These are phyloP conservation scores for Oxytropis ochrocephala DNA, from an alignment of 306 rosid genomes.

Conservation along the genomic window DNA sequence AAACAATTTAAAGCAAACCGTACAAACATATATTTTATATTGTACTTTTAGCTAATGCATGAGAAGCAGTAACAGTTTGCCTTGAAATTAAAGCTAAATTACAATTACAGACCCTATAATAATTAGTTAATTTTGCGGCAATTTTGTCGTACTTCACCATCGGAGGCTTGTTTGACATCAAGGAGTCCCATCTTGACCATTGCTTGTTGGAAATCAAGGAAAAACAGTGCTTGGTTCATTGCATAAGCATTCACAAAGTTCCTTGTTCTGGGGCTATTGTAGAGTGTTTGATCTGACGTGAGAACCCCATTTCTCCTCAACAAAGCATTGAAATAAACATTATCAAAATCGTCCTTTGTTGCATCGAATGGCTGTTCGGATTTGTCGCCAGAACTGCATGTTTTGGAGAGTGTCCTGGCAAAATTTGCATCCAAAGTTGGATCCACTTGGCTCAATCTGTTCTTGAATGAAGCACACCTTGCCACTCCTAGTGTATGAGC, in stretches of 20 bases:
- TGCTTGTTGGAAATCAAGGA: conserved; percentile 70
- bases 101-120: background rate
- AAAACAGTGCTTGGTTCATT: conserved; percentile 70
- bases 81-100: background rate
- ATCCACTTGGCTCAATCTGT: conserved; percentile 40
- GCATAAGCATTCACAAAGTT: conserved; percentile 66
- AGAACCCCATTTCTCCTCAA: conserved; percentile 53
- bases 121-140: conserved; percentile 54
- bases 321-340: conserved; percentile 46
- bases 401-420: conserved; percentile 36
- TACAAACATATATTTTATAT: background rate
- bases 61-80: background rate
- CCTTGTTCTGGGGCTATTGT: conserved; percentile 43
- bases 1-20: conserved; percentile 6
- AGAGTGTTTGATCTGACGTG: conserved; percentile 64
- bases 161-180: conserved; percentile 47
- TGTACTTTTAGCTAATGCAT: background rate
- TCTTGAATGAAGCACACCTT: conserved; percentile 71
- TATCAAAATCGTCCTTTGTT: conserved; percentile 53
- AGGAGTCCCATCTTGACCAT: conserved; percentile 73
- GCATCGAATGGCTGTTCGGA: conserved; percentile 62
- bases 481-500: conserved; percentile 95
- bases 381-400: conserved; percentile 59
- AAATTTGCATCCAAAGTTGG: conserved; percentile 47
- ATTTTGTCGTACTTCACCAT: conserved; percentile 57